Base-by-base conservation (phyloP, 139 green algal genomes). In the Chlorella sorokiniana region DNA sequence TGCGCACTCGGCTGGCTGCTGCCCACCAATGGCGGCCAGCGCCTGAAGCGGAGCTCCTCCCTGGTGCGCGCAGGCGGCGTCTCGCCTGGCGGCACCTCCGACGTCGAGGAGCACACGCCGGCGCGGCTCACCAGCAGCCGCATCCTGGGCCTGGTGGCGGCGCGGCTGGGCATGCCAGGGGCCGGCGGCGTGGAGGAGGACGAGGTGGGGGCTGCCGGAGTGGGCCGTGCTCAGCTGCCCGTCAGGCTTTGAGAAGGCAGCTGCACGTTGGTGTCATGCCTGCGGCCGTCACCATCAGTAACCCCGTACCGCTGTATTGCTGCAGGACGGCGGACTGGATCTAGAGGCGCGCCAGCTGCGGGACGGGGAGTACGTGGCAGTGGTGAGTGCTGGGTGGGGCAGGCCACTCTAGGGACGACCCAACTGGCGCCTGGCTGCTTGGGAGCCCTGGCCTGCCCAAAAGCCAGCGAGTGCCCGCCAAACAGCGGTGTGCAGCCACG, bases 351-450 rank as follows among this genome's bases (percentile, higher is more conserved):
- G 45, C 31, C 85, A 87, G 31, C 85, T 96, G 84, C 83, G 85
- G 41, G 84, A 89, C 14, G 94, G 94, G 20, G 91, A 91, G 33
- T 98, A 97, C 75, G 93, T 97, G 76, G 95, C 84, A 0, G 56
- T n/a, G n/a, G n/a, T n/a, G n/a, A n/a, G n/a, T n/a, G n/a, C n/a
- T n/a, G n/a, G n/a, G n/a, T n/a, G n/a, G n/a, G n/a, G n/a, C n/a
- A n/a, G n/a, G n/a, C n/a, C n/a, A n/a, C n/a, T n/a, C n/a, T n/a
- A n/a, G n/a, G n/a, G n/a, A n/a, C n/a, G n/a, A n/a, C n/a, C n/a
- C n/a, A n/a, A n/a, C n/a, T n/a, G n/a, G n/a, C n/a, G n/a, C n/a
- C n/a, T n/a, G n/a, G n/a, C n/a, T n/a, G n/a, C n/a, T n/a, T n/a
- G n/a, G n/a, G n/a, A n/a, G n/a, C n/a, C n/a, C n/a, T n/a, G n/a